Percentiles rank a stretch among this genome's conserved stretches.
phyloP scores from a whole-genome alignment of 345 rosid species.

The Brassica cretica region DNA sequence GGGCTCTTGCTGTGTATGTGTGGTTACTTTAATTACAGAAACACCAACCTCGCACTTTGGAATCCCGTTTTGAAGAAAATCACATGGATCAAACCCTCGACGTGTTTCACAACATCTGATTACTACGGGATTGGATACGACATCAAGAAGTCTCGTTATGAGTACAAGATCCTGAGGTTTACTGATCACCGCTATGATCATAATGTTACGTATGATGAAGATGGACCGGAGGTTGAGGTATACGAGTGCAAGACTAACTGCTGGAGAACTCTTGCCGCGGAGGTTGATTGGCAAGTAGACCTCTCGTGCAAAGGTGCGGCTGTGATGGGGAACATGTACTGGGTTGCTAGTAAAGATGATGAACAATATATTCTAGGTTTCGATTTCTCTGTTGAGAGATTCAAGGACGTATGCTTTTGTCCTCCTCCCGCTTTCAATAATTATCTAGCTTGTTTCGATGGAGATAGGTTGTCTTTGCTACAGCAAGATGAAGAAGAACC shows the following conservation, averaged over 20 bases:
- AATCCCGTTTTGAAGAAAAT: background rate
- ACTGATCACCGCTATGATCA: background rate
- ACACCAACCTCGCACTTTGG: background rate
- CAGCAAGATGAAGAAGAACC: background rate
- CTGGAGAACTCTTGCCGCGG: background rate
- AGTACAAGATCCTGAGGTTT: background rate
- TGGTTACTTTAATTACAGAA: background rate
- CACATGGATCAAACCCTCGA: background rate
- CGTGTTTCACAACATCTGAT: background rate
- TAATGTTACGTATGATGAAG: background rate
- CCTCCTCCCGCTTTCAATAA: background rate
- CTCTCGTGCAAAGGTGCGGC: background rate
- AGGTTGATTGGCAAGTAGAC: background rate
- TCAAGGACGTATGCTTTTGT: background rate
- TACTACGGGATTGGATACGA: constrained; percentile 7
- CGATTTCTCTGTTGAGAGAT: background rate
- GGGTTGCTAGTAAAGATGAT: background rate
- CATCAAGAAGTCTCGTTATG: background rate
- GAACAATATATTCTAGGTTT: background rate
- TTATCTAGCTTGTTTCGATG: background rate
- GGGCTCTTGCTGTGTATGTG: background rate
- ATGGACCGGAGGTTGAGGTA: background rate
- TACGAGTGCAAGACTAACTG: background rate
- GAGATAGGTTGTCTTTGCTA: background rate
- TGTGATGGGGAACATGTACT: background rate